Base-by-base conservation (phyloP, 2,329 filamentous ascomycete species). In the Claviceps sp. region DNA sequence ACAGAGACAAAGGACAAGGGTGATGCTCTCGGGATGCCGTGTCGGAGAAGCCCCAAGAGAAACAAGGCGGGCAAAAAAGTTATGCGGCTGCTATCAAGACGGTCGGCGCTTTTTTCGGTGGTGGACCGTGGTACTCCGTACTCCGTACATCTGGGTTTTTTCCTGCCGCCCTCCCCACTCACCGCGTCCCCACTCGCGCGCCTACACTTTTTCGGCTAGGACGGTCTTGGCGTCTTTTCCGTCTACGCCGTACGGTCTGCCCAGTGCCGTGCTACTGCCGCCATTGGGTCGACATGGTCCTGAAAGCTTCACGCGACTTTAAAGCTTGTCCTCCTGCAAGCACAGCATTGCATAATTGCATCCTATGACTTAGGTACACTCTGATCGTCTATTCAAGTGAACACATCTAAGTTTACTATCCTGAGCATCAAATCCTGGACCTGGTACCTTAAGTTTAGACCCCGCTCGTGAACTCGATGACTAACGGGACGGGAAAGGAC, bases 81-180 rank as follows among this genome's bases (percentile, higher is more conserved):
- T 13, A 41, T 48, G 46, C 46, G 37, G 45, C 44, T 38, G 34
- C 37, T 51, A 41, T n/a, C 9, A 52, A 57, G 56, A 53, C 53
- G 56, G 55, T 56, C 52, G 54, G 51, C 44, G 44, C 37, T 55
- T 41, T 55, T 41, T 49, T 37, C 37, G 30, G 43, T 38, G 14
- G 38, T 30, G 18, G 18, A 18, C 18, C 18, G 18, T 18, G 42
- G n/a, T 34, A 34, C 9, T 34, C 30, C 13, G n/a, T 37, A 16
- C 22, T 30, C 30, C 13, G 13, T 38, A 16, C 22, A 18, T 37
- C 30, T 37, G 37, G 20, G 13, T 22, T 41, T 22, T 38, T 40
- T 30, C 14, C 16, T 22, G 16, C 41, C n/a, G 20, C 13, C 20
- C 16, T 43, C 13, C 9, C 45, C 45, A 47, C 30, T 37, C 11